Percentiles rank a stretch among this genome's conserved stretches.
Evolutionary conservation across 2,329 filamentous ascomycete species (phyloP).

Genomic region (Dactylella cylindrospora): DNA sequence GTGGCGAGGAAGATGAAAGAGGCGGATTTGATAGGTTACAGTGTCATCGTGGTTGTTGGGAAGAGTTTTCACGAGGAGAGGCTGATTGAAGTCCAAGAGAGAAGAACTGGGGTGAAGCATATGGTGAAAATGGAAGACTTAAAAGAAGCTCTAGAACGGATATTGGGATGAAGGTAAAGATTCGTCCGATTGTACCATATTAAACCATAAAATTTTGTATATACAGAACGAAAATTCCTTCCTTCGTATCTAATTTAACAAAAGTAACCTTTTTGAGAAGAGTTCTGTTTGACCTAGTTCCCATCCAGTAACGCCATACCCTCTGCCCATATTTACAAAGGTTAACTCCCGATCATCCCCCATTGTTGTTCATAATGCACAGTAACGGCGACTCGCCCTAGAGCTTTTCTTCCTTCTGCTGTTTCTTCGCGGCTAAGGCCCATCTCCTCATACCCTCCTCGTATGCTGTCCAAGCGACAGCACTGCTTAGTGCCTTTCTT

Average conservation of each 20-base stretch:
- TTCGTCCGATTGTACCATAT: no score
- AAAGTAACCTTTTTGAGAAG: slow-evolving; percentile 17
- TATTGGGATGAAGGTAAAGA: no score
- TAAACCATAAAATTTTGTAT: no score
- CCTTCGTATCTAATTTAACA: background rate
- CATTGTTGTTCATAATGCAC: background rate
- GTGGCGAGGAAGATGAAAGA: slow-evolving; percentile 87
- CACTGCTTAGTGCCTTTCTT: slow-evolving; percentile 86
- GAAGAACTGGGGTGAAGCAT: slow-evolving; percentile 65
- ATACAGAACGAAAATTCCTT: no score
- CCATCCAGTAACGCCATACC: slow-evolving; percentile 12
- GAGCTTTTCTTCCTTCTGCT: slow-evolving; percentile 8
- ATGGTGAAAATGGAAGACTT: slow-evolving; percentile 60
- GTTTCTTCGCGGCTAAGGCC: slow-evolving; percentile 36
- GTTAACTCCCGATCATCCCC: background rate
- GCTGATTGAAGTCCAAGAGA: slow-evolving; percentile 76
- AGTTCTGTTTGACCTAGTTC: no score
- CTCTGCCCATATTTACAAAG: slow-evolving; percentile 10
- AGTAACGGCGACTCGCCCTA: slow-evolving; percentile 14
- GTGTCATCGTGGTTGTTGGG: slow-evolving; percentile 77
- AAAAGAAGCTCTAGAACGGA: slow-evolving; percentile 49
- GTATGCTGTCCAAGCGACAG: slow-evolving; percentile 96
- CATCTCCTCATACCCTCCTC: slow-evolving; percentile 58
- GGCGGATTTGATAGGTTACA: slow-evolving; percentile 86
- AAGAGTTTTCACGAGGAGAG: slow-evolving; percentile 64